Conservation (phyloP, 108 stramenopile genomes). For the Nitzschia sp. region DNA sequence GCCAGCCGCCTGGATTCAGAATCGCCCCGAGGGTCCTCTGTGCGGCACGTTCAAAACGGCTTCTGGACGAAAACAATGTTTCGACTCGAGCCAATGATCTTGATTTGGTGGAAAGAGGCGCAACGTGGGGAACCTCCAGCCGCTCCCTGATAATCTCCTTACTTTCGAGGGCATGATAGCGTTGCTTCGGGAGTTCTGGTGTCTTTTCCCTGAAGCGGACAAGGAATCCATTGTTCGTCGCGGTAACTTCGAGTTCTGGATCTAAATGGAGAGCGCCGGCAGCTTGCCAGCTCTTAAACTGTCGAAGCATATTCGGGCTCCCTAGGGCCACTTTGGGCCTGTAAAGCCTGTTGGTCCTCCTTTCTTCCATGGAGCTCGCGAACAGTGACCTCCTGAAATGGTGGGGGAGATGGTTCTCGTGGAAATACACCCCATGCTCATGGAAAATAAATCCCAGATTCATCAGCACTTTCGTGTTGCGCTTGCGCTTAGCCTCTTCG, state of each 20-base stretch:
- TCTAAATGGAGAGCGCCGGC: slow-evolving; percentile 30
- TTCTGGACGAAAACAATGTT: slow-evolving; percentile 33
- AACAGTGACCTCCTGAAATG: slow-evolving; percentile 34
- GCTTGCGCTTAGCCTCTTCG: slow-evolving; percentile 25
- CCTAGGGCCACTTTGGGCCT: slow-evolving; percentile 18
- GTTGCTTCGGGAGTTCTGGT: neutral
- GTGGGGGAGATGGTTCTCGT: slow-evolving; percentile 34
- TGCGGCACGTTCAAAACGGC: slow-evolving; percentile 58
- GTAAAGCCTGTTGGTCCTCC: slow-evolving; percentile 5
- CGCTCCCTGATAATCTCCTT: slow-evolving; percentile 17
- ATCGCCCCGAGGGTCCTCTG: slow-evolving; percentile 50
- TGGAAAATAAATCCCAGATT: slow-evolving; percentile 38
- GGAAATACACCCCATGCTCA: slow-evolving; percentile 21
- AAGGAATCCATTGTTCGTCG: slow-evolving; percentile 5
- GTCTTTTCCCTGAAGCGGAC: slow-evolving; percentile 2
- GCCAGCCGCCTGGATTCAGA: slow-evolving; percentile 76
- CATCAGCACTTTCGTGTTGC: slow-evolving; percentile 11
- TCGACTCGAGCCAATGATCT: slow-evolving; percentile 25
- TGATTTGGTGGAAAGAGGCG: slow-evolving; percentile 17
- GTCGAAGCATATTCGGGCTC: slow-evolving; percentile 10
- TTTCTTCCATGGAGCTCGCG: slow-evolving; percentile 14
- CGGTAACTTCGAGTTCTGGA: slow-evolving; percentile 13
- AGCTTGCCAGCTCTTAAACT: slow-evolving; percentile 38
- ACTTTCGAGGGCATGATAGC: neutral
- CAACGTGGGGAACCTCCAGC: slow-evolving; percentile 29